phyloP scores from a whole-genome alignment of 768 basidiomycete species.

The Lactifluus piperatus region DNA sequence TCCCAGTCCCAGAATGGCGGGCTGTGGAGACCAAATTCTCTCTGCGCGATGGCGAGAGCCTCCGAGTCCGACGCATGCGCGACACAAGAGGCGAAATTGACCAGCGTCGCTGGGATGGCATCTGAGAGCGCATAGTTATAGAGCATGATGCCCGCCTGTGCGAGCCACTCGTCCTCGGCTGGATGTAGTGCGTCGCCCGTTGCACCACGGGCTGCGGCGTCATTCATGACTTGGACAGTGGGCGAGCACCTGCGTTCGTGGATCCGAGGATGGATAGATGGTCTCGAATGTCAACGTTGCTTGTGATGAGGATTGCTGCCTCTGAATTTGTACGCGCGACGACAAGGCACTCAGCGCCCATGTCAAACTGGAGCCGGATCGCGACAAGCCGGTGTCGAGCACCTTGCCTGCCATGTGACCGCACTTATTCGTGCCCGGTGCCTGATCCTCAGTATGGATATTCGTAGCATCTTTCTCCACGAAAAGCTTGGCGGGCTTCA shows the following conservation, averaged over 20 bases:
- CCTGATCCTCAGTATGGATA: constrained; percentile 97
- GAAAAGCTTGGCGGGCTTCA: constrained; percentile 98
- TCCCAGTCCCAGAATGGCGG: constrained; percentile 96
- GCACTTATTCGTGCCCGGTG: constrained; percentile 94
- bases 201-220: constrained; percentile 76
- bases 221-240: constrained; percentile 76
- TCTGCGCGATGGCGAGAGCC: constrained; percentile 68
- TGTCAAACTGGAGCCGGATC: constrained; percentile 94
- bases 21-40: constrained; percentile 61
- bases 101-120: constrained; percentile 46
- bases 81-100: constrained; percentile 55
- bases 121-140: constrained; percentile 66
- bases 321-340: constrained; percentile 96
- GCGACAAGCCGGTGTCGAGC: constrained; percentile 93
- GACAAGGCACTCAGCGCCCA: constrained; percentile 93
- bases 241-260: constrained; percentile 62
- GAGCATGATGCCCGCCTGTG: constrained; percentile 66
- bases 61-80: constrained; percentile 59
- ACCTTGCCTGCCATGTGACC: constrained; percentile 95
- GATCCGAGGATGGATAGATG: constrained; percentile 93
- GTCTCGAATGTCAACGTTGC: constrained; percentile 96
- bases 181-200: constrained; percentile 73
- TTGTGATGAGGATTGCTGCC: constrained; percentile 92
- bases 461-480: constrained; percentile 98
- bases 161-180: constrained; percentile 84